phyloP scores from a whole-genome alignment of 257 asterid species.

The Plantago elongata region DNA sequence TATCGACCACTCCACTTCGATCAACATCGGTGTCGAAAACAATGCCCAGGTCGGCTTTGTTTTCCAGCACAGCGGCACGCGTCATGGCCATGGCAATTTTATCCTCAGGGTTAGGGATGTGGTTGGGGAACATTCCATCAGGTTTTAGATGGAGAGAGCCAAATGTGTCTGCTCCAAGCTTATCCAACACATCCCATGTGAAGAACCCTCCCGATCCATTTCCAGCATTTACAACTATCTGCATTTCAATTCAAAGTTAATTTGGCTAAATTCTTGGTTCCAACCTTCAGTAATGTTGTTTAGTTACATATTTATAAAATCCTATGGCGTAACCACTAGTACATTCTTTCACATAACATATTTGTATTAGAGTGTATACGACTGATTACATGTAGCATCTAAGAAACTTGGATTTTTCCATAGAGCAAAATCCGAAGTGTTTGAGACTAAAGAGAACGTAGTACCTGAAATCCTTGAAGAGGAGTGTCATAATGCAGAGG shows the following conservation, averaged over 20 bases:
- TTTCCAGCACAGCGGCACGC: constrained; percentile 62
- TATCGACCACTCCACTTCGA: constrained; percentile 82
- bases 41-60: constrained; percentile 75
- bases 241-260: constrained; percentile 18
- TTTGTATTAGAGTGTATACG: not conserved
- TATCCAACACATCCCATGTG: constrained; percentile 86
- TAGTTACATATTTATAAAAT: too few relatives aligned
- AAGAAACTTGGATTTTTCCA: not conserved
- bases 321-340: too few relatives aligned
- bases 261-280: too few relatives aligned
- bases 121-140: constrained; percentile 95
- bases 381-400: not conserved
- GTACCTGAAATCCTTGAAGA: constrained; percentile 72
- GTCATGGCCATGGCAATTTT: constrained; percentile 79
- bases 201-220: constrained; percentile 97
- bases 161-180: constrained; percentile 92
- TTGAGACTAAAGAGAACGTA: constrained; percentile 4
- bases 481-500: constrained; percentile 67
- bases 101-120: constrained; percentile 95
- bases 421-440: not conserved
- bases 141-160: constrained; percentile 89
- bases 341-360: too few relatives aligned
- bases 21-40: constrained; percentile 92
- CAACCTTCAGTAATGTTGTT: too few relatives aligned
- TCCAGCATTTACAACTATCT: constrained; percentile 93